Percentiles rank a stretch among this genome's conserved stretches.
phyloP scores from a whole-genome alignment of 2,329 filamentous ascomycete genomes.

The Hypoxylon sp. region DNA sequence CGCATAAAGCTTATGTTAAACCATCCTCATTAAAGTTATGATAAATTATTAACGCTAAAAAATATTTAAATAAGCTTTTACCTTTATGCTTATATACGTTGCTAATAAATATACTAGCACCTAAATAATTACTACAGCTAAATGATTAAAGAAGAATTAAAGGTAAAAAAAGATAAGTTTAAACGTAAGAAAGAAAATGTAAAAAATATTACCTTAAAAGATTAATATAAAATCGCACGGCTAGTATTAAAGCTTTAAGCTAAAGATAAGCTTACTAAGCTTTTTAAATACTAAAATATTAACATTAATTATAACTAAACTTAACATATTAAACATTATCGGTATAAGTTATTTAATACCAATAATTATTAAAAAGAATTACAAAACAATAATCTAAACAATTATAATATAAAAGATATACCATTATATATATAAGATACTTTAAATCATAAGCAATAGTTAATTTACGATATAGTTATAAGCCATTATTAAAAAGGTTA shows the following conservation, averaged over 20 bases:
- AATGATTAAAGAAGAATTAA: background rate
- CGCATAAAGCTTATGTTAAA: background rate
- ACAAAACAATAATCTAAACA: background rate
- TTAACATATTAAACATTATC: background rate
- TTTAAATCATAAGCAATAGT: too few species aligned
- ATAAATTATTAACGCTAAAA: background rate
- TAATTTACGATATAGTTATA: too few species aligned
- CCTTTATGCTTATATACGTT: too few species aligned
- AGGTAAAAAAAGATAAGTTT: background rate
- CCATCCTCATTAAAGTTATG: background rate
- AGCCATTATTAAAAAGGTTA: too few species aligned
- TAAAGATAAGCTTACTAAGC: background rate
- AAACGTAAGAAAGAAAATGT: background rate
- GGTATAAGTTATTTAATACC: background rate
- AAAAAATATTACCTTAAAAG: background rate
- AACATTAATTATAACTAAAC: background rate
- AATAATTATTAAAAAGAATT: constrained; percentile 4
- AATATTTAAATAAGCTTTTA: too few species aligned
- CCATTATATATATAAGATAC: background rate
- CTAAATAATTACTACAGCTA: background rate
- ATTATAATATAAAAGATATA: background rate
- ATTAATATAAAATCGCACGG: background rate
- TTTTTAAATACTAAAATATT: background rate
- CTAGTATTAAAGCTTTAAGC: background rate
- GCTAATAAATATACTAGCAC: too few species aligned